These are phyloP conservation scores for Stagonosporopsis rhizophila DNA, from an alignment of 2,329 filamentous ascomycete genomes.

Conservation along the genomic window DNA sequence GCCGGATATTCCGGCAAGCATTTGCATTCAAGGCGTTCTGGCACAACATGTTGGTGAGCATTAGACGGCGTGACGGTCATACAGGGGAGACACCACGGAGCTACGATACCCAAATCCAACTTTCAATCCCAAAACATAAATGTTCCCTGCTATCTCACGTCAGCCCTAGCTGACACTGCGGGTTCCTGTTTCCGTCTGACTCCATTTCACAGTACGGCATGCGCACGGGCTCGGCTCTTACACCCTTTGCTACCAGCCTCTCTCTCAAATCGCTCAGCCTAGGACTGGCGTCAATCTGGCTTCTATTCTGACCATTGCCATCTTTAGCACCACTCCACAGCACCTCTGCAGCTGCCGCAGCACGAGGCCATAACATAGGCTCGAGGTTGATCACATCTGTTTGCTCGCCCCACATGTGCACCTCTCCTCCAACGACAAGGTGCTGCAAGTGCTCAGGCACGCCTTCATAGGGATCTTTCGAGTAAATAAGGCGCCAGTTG, in stretches of 20 bases:
- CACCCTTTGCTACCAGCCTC: slow-evolving; percentile 72
- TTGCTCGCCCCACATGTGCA: slow-evolving; percentile 80
- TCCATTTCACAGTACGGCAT: slow-evolving; percentile 76
- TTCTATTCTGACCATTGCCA: slow-evolving; percentile 70
- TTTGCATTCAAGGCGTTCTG: slow-evolving; percentile 20
- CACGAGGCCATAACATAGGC: slow-evolving; percentile 78
- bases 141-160: not conserved
- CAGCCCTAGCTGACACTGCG: slow-evolving; percentile 32
- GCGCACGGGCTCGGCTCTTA: slow-evolving; percentile 70
- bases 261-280: slow-evolving; percentile 79
- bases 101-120: slow-evolving; percentile 17
- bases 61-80: slow-evolving; percentile 11
- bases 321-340: slow-evolving; percentile 79
- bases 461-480: slow-evolving; percentile 74
- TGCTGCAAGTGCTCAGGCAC: slow-evolving; percentile 65
- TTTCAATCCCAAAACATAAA: not conserved
- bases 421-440: slow-evolving; percentile 81
- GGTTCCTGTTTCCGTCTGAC: slow-evolving; percentile 43
- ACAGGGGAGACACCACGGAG: not conserved
- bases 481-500: slow-evolving; percentile 82
- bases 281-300: slow-evolving; percentile 72
- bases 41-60: slow-evolving; percentile 4
- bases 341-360: slow-evolving; percentile 76
- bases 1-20: not conserved
- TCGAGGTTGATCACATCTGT: slow-evolving; percentile 80